These are phyloP conservation scores for Talaromyces verruculosus DNA, from an alignment of 2,329 filamentous ascomycete genomes.

Conservation along the genomic window DNA sequence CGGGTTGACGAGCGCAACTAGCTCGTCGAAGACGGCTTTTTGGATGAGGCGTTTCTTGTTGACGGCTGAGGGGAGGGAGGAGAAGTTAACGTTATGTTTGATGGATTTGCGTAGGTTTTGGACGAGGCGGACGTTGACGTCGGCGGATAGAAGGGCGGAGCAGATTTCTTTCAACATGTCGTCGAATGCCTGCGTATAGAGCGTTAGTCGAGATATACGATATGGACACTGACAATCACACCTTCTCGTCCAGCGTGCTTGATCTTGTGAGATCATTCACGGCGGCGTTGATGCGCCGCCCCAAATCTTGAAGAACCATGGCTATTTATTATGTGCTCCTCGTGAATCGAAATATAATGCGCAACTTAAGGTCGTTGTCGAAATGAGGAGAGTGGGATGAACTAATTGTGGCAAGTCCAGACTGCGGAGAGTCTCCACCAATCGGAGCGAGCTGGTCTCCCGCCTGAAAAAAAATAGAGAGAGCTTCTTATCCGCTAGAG, in stretches of 20 bases:
- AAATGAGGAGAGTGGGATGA: conserved; percentile 16
- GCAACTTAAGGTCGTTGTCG: background rate
- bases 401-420: conserved; percentile 20
- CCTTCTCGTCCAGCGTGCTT: conserved; percentile 94
- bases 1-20: conserved; percentile 92
- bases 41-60: conserved; percentile 99
- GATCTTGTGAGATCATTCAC: conserved; percentile 90
- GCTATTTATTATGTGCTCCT: background rate
- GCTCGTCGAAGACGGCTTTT: conserved; percentile 94
- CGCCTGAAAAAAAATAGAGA: conserved; percentile 24
- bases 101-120: conserved; percentile 90
- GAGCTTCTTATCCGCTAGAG: conserved; percentile 16
- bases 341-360: background rate
- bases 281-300: conserved; percentile 95
- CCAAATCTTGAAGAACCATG: conserved; percentile 99
- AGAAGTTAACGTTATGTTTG: conserved; percentile 87
- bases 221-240: conserved; percentile 32
- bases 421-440: conserved; percentile 31
- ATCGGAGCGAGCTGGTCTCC: conserved; percentile 26
- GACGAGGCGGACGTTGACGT: conserved; percentile 95
- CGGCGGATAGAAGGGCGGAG: conserved; percentile 89
- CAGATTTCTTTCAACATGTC: conserved; percentile 98
- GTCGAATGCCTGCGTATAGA: conserved; percentile 73
- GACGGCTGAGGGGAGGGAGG: conserved; percentile 82
- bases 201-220: conserved; percentile 12